Base-by-base conservation (phyloP, 129 eudicot genomes). In the Mikania micrantha region DNA sequence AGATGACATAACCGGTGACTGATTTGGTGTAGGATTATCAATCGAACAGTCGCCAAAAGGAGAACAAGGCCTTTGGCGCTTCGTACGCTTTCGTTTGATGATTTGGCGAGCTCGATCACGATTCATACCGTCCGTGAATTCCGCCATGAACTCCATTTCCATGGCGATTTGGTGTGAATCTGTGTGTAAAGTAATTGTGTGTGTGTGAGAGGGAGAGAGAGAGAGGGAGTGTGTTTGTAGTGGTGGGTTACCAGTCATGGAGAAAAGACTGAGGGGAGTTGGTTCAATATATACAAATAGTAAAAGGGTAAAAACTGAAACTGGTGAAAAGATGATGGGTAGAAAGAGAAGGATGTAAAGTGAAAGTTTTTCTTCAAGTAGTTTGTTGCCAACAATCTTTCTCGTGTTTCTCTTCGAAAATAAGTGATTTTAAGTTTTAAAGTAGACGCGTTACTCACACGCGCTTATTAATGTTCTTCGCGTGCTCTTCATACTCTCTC, bases 11-110 rank as follows among this genome's bases (percentile, higher is more conserved):
- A 79, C 54, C 1, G 85, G 64, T 28, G 32, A 28, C 32, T 28
- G 32, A 28, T 28, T 4, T 1, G 32, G 2, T 9, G 71, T 13
- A 4, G 20, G 27, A 39, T 19, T 53, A 10, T 67, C 70, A 75
- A 29, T 66, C 40, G 34, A 64, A 60, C 32, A 53, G 32, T 27
- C 70, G 6, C 65, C 69, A 7, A 32, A 29, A 28, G 83, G 64
- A 4, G 85, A 71, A 29, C 74, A 72, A 0, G 83, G 81, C 38
- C 88, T 74, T 3, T 70, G 78, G 2, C 95, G 85, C 76, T 91
- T 91, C 16, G 90, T 81, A 35, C 97, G 90, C 71, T 82, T 87
- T 9, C 96, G 75, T 72, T 77, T 80, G 27, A 78, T 44, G 62
- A 85, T 42, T n/a, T 65, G 47, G 1, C 47, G 60, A 0, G 45